Evolutionary conservation across 768 basidiomycete genomes (phyloP).

Genomic region (Amanita brunnescens): DNA sequence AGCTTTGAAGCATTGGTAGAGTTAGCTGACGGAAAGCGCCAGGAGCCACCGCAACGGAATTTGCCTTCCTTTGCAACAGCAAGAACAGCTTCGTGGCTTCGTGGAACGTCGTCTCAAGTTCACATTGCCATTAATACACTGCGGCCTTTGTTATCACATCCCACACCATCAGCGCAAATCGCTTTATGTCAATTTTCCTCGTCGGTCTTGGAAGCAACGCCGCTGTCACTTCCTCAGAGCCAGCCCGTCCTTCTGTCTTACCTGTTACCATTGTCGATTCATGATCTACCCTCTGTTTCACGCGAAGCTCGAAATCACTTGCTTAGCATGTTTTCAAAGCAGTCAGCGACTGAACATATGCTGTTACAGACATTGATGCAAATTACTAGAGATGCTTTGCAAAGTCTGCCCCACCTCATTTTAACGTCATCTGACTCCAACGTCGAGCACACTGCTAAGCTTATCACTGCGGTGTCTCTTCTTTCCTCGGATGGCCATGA

Average conservation of each 20-base stretch:
- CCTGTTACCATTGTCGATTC: conserved; percentile 64
- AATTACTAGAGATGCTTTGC: conserved; percentile 55
- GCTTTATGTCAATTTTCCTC: conserved; percentile 51
- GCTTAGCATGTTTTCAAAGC: conserved; percentile 31
- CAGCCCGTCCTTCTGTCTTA: conserved; percentile 63
- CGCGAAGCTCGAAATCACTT: conserved; percentile 39
- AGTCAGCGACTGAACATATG: conserved; percentile 33
- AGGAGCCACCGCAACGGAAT: conserved; percentile 12
- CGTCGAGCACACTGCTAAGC: conserved; percentile 55
- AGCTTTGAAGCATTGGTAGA: conserved; percentile 57
- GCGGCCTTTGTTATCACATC: conserved; percentile 62
- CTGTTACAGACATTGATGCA: conserved; percentile 51
- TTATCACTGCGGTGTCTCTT: conserved; percentile 65
- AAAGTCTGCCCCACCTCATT: conserved; percentile 65
- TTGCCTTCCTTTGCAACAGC: conserved; percentile 36
- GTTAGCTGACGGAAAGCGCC: conserved; percentile 13
- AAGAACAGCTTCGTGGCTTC: conserved; percentile 72
- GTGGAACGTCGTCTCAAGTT: conserved; percentile 74
- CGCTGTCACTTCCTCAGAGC: conserved; percentile 56
- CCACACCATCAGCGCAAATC: conserved; percentile 53
- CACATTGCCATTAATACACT: conserved; percentile 76
- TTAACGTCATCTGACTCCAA: conserved; percentile 64
- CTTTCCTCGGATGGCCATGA: conserved; percentile 24
- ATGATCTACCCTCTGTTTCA: conserved; percentile 45
- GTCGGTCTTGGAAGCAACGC: conserved; percentile 42